Conservation (phyloP, 1,139 yeast genomes). For the Suhomyces bribrorum region DNA sequence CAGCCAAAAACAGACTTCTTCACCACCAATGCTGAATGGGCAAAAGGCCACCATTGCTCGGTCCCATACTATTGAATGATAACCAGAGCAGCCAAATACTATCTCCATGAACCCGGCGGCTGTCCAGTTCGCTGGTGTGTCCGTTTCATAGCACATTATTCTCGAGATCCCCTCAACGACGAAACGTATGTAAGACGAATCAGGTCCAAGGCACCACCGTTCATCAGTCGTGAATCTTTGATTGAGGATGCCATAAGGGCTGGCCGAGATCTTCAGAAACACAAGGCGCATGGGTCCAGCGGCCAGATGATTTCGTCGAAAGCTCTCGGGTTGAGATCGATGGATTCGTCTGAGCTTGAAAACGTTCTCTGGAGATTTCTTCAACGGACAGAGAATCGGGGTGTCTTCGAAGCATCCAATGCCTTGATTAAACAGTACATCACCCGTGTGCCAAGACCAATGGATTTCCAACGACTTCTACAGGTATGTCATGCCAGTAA, state of each 20-base stretch:
- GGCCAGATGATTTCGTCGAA: not conserved
- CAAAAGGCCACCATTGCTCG: too few species aligned
- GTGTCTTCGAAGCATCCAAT: not conserved
- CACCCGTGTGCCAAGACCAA: constrained; percentile 25
- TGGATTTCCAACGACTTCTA: constrained; percentile 19
- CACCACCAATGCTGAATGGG: too few species aligned
- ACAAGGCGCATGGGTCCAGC: not conserved
- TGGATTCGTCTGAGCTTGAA: constrained; percentile 10
- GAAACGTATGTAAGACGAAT: constrained; percentile 28
- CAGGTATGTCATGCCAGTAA: constrained; percentile 13
- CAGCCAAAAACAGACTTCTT: too few species aligned
- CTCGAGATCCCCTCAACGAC: constrained; percentile 27
- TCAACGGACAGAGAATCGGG: not conserved
- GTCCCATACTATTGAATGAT: too few species aligned
- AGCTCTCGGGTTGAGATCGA: constrained; percentile 5
- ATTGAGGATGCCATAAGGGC: constrained; percentile 29
- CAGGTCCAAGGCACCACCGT: constrained; percentile 10
- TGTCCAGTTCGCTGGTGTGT: not conserved
- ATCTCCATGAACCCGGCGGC: too few species aligned
- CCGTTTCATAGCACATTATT: constrained; percentile 5
- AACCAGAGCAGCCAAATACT: too few species aligned
- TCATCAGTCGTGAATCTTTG: constrained; percentile 3
- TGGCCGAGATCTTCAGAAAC: constrained; percentile 22
- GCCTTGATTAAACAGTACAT: constrained; percentile 20
- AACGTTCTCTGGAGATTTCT: constrained; percentile 8